Conservation (phyloP, 2,329 filamentous ascomycete species). For the Verticillium zaregamsianum region DNA sequence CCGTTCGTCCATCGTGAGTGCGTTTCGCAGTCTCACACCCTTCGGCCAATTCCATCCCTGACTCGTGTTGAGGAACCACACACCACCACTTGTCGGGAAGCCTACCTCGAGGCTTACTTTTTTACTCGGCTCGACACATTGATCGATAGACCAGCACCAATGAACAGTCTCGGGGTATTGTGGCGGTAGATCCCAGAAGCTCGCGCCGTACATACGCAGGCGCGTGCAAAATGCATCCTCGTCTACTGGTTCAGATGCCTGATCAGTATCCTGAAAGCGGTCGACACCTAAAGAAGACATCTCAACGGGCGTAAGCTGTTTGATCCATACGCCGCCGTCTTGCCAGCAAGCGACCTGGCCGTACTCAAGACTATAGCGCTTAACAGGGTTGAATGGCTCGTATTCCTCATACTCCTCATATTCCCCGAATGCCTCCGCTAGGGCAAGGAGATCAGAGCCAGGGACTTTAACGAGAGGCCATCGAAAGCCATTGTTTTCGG, state of each 20-base stretch:
- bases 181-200: neutral
- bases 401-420: neutral
- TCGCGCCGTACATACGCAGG: neutral
- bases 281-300: neutral
- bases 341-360: neutral
- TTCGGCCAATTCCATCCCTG: conserved; percentile 6
- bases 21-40: conserved; percentile 15
- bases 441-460: neutral
- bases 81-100: neutral
- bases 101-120: neutral
- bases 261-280: neutral
- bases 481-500: too few species aligned
- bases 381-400: neutral
- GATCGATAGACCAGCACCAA: neutral
- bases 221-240: neutral
- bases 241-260: neutral
- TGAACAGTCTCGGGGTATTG: neutral
- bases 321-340: neutral
- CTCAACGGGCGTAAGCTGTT: neutral
- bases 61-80: neutral
- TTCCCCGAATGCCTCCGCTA: neutral
- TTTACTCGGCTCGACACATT: neutral
- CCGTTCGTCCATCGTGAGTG: conserved; percentile 13
- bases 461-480: neutral
- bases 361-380: neutral